These are phyloP conservation scores for Bassia scoparia DNA, from an alignment of 148 eudicot genomes.

Conservation along the genomic window DNA sequence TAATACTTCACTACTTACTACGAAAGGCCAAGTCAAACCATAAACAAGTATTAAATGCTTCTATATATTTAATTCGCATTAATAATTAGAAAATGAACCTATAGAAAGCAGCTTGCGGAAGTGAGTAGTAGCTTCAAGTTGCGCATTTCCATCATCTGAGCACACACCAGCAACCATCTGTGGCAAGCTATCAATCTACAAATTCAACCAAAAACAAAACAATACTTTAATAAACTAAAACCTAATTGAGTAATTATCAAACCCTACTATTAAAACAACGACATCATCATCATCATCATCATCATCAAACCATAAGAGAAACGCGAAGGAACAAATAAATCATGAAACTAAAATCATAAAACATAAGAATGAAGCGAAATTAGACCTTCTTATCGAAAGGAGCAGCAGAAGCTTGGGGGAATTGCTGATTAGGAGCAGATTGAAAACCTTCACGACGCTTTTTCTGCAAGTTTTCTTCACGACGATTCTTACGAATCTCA, in stretches of 20 bases:
- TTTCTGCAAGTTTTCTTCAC: constrained; percentile 80
- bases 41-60: background rate
- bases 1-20: background rate
- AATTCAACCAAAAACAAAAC: constrained; percentile 9
- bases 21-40: background rate
- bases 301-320: background rate
- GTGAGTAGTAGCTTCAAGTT: constrained; percentile 72
- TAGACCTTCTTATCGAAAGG: constrained; percentile 50
- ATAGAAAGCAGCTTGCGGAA: constrained; percentile 86
- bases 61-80: background rate
- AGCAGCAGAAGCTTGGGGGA: constrained; percentile 24
- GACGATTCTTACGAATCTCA: constrained; percentile 67
- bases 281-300: background rate
- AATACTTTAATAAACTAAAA: background rate
- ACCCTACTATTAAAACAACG: background rate
- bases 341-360: background rate
- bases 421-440: constrained; percentile 34
- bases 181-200: constrained; percentile 68
- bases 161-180: constrained; percentile 67
- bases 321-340: background rate
- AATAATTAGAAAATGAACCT: constrained; percentile 35
- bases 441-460: constrained; percentile 75
- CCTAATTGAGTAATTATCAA: background rate
- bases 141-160: constrained; percentile 55
- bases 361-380: background rate